Base-by-base conservation (phyloP, 805 yeast species). In the Priceomyces castillae region DNA sequence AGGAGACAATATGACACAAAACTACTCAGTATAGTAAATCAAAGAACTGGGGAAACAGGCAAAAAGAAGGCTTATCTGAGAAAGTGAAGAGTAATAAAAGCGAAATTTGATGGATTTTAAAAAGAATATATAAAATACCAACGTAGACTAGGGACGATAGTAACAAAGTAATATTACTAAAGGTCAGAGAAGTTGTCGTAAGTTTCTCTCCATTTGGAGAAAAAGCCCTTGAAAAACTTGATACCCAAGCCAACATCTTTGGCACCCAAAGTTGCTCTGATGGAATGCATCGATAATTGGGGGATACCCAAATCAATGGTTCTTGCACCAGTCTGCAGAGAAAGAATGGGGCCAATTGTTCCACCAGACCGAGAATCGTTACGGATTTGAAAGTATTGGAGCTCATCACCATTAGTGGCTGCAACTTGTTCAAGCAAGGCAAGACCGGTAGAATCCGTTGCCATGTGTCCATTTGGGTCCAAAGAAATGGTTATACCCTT, bases 341-440 rank as follows among this genome's bases (percentile, higher is more conserved):
- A 69, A 42, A 82, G 68, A 9, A 76, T 71, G 17, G 88, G 96
- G 0, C 96, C 96, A 58, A 89, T 86, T 20, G 96, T 87, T 31
- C 95, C 95, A 25, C 96, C 96, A 1, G 90, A 82, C 59, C 94
- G 78, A 12, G 86, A 77, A 60, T 83, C 90, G 65, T 89, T 88
- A 64, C 94, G 79, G 61, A 86, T 84, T 58, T 88, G 96, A 81
- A 87, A 87, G 64, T 80, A 82, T 66, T 89, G 96, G 22, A 88
- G 51, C 42, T 69, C 65, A 59, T 85, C 89, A 40, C 73, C 84
- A 47, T 86, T 81, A 41, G 67, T 58, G 45, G 77, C 68, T 2
- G 89, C 95, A 49, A 88, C 59, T 54, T 83, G 84, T 61, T 85
- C 86, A 38, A 80, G 71, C 39, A 89, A 68, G 0, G 92, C 84